Conservation (phyloP, 768 basidiomycete genomes). For the Lactarius hengduanensis region DNA sequence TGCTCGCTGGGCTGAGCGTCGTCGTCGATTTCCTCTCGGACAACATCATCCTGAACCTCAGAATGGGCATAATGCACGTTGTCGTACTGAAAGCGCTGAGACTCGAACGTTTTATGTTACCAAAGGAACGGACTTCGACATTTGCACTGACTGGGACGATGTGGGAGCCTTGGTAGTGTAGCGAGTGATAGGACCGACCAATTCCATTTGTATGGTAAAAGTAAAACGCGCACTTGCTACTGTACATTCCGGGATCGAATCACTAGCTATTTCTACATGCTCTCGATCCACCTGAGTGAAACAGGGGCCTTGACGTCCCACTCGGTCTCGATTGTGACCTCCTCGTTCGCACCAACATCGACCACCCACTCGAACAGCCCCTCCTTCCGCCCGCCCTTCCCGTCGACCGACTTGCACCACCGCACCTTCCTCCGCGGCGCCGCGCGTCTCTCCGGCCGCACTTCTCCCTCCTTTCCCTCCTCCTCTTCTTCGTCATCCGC, state of each 20-base stretch:
- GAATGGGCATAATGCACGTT: constrained; percentile 44
- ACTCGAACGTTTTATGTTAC: background rate
- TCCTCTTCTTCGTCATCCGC: constrained; percentile 26
- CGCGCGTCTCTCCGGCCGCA: background rate
- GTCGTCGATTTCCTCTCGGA: constrained; percentile 50
- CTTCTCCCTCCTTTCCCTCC: constrained; percentile 5
- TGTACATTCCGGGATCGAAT: background rate
- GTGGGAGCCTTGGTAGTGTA: too few relatives aligned
- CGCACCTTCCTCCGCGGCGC: constrained; percentile 30
- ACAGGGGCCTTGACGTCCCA: constrained; percentile 53
- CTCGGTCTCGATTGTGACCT: constrained; percentile 44
- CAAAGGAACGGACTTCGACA: background rate
- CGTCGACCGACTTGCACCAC: constrained; percentile 42
- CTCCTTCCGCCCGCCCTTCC: constrained; percentile 51
- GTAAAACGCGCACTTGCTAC: constrained; percentile 5
- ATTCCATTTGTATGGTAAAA: constrained; percentile 3
- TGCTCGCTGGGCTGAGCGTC: constrained; percentile 41
- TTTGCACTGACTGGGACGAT: background rate
- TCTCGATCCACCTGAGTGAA: constrained; percentile 33
- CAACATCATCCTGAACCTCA: constrained; percentile 37
- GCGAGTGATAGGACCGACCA: too few relatives aligned
- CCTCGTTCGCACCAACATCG: constrained; percentile 43
- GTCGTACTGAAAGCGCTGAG: constrained; percentile 20
- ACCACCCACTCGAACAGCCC: constrained; percentile 57
- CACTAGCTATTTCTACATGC: background rate